These are phyloP conservation scores for Knoxdaviesia proteae DNA, from an alignment of 2,329 filamentous ascomycete species.

Conservation along the genomic window DNA sequence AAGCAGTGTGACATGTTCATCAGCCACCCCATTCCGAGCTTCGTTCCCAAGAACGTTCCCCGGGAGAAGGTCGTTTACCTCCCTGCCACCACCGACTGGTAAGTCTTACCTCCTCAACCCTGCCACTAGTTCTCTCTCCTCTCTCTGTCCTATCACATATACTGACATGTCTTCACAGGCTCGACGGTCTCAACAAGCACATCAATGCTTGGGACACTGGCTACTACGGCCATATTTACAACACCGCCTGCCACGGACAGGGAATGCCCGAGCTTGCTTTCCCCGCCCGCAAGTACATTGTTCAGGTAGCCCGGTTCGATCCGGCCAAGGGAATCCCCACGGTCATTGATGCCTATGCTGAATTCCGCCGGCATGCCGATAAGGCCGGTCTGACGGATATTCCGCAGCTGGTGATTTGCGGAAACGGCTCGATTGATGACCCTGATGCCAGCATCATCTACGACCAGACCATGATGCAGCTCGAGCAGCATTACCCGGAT, in stretches of 20 bases:
- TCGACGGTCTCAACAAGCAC: conserved; percentile 63
- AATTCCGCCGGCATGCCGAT: conserved; percentile 43
- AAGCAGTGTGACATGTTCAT: conserved; percentile 58
- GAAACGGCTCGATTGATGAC: conserved; percentile 64
- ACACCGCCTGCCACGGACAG: conserved; percentile 35
- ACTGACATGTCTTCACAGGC: conserved; percentile 9
- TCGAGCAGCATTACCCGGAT: conserved; percentile 41
- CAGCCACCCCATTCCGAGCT: conserved; percentile 57
- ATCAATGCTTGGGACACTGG: conserved; percentile 48
- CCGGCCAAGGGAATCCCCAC: conserved; percentile 66
- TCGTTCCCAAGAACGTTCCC: conserved; percentile 51
- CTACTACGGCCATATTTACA: conserved; percentile 60
- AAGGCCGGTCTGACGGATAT: conserved; percentile 26
- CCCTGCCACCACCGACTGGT: conserved; percentile 67
- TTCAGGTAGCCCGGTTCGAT: conserved; percentile 66
- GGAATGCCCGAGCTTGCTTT: conserved; percentile 38
- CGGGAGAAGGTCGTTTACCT: conserved; percentile 49
- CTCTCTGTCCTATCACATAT: conserved; percentile 1
- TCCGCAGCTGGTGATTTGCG: conserved; percentile 58
- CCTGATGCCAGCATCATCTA: conserved; percentile 55
- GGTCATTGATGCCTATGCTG: conserved; percentile 54
- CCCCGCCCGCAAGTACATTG: conserved; percentile 47
- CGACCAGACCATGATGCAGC: conserved; percentile 46
- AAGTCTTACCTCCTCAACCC: conserved; percentile 6
- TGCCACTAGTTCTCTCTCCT: not conserved